These are phyloP conservation scores for Mucor lusitanicus DNA, from an alignment of 371 early-diverging fungal species.

Conservation along the genomic window DNA sequence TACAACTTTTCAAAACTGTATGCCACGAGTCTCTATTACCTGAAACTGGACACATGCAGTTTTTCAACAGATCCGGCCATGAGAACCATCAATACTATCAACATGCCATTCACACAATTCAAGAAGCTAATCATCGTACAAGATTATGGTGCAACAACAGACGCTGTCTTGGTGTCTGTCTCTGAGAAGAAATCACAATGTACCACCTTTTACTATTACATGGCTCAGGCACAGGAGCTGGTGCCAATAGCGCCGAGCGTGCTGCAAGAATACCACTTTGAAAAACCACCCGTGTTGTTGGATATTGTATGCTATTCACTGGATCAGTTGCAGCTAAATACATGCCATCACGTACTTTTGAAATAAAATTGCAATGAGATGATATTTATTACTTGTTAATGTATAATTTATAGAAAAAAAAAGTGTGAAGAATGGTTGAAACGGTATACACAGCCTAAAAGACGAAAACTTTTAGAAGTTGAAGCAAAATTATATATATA, in stretches of 20 bases:
- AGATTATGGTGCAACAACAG: neutral
- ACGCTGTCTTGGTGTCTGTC: neutral
- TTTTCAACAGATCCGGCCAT: neutral
- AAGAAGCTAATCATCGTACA: neutral
- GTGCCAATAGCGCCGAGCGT: neutral
- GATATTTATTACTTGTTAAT: neutral
- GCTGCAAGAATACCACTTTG: neutral
- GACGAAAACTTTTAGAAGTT: neutral
- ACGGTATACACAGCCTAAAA: neutral
- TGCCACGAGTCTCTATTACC: neutral
- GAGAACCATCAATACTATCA: neutral
- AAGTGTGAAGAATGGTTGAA: neutral
- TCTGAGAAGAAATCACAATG: neutral
- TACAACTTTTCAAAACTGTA: neutral
- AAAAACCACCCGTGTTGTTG: neutral
- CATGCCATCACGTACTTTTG: neutral
- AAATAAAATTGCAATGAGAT: neutral
- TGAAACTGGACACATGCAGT: neutral
- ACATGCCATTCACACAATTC: slow-evolving; percentile 1
- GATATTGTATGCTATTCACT: neutral
- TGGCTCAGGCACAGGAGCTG: neutral
- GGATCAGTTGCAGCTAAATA: neutral
- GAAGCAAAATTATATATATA: neutral
- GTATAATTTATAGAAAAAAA: neutral
- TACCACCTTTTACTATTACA: neutral